Base-by-base conservation (phyloP, 495 filamentous ascomycete species). In the Penicillium ochrochloron region DNA sequence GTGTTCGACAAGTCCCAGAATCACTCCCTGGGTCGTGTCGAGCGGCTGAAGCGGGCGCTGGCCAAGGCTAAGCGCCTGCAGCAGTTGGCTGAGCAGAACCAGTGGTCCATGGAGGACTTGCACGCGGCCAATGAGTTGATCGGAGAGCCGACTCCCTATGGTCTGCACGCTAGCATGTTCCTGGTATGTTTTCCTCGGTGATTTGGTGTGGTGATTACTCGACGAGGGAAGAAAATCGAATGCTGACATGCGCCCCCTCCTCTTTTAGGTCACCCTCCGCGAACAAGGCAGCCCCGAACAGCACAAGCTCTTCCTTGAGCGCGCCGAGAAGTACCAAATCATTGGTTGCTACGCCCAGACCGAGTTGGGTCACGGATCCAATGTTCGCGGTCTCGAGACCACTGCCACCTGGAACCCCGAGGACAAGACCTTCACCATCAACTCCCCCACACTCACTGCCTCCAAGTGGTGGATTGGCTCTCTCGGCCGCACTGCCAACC, bases 391-490 rank as follows among this genome's bases (percentile, higher is more conserved):
- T 21, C 76, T 92, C 42, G 88, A 92, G 74, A 92, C 90, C 19
- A 89, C 86, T 12, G 90, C 89, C 17, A 90, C 85, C 31, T 92
- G 88, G 86, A 86, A 90, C 69, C 70, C 82, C 4, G 75, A 85
- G 15, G 84, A 89, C 67, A 87, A 90, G 75, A 89, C 86, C 6
- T 92, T 92, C 74, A 85, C 79, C 51, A 83, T 93, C 54, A 84
- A 89, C 67, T 89, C 87, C 0, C 90, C 90, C 0, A 76, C 82
- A 58, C 76, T 90, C 59, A 91, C 89, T 11, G 82, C 88, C 17
- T 86, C 85, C 41, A 93, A 93, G 71, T 93, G 89, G 89, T 92
- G 90, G 90, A 90, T 91, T 68, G 90, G 90, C 0, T 88, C 86
- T 27, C 78, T 92, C 7, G 90, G 90, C 52, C 75, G 85, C n/a